phyloP scores from a whole-genome alignment of 345 rosid species.

The Leavenworthia alabamica region DNA sequence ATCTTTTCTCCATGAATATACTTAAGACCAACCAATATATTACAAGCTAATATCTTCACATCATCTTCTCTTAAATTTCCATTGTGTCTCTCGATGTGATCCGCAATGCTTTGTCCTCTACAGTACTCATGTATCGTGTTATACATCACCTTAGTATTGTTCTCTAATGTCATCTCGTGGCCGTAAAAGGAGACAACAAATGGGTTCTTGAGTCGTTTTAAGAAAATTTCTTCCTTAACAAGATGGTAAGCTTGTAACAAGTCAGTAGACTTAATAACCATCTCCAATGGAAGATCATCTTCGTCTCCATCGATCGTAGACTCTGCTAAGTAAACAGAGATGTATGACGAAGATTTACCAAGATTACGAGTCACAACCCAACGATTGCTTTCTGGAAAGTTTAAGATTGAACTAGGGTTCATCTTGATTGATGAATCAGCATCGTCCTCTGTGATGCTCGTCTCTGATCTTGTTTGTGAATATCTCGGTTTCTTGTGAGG shows the following conservation, averaged over 20 bases:
- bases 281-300: constrained; percentile 1
- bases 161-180: not conserved
- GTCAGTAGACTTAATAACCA: not conserved
- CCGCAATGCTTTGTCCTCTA: no score
- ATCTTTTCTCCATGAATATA: not conserved
- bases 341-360: constrained; percentile 1
- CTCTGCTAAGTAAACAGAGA: constrained; percentile 4
- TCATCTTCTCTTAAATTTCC: not conserved
- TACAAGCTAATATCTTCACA: not conserved
- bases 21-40: constrained; percentile 17
- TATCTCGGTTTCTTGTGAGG: not conserved
- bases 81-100: not conserved
- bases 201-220: not conserved
- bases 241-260: not conserved
- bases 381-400: no score
- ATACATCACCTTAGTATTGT: not conserved
- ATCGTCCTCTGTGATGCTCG: not conserved
- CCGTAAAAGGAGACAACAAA: constrained; percentile 12
- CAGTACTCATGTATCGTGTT: constrained; percentile 12
- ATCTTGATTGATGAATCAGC: not conserved
- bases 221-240: not conserved
- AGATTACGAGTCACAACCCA: constrained; percentile 2
- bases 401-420: no score
- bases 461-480: not conserved
- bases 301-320: not conserved